Evolutionary conservation across 805 yeast species (phyloP).

Genomic region (Trichomonascus vanleenenianus): DNA sequence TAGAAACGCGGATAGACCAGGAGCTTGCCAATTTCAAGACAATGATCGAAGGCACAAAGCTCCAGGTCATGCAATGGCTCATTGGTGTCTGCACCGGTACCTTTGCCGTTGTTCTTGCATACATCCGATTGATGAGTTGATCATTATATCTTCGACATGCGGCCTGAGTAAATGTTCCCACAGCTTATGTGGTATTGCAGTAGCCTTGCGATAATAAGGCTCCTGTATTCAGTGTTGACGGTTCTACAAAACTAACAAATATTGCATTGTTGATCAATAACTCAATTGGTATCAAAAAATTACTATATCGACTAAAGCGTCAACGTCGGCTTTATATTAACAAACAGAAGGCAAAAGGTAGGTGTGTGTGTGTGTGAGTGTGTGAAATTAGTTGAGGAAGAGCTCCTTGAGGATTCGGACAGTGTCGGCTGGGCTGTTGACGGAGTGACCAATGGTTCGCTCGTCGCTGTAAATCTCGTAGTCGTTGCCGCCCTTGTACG

Average conservation of each 20-base stretch:
- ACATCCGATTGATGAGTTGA: conserved; percentile 52
- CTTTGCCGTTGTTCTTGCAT: conserved; percentile 86
- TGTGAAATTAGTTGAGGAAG: background rate
- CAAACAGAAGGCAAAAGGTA: no score
- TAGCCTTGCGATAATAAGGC: no score
- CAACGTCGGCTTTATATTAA: no score
- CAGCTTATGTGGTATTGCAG: no score
- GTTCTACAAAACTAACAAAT: no score
- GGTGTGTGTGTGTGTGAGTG: no score
- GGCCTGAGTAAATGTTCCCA: no score
- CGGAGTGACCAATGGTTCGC: conserved; percentile 96
- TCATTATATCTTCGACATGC: no score
- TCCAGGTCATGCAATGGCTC: conserved; percentile 97
- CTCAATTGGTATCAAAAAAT: background rate
- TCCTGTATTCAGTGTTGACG: no score
- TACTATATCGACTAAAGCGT: no score
- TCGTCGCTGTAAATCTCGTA: conserved; percentile 88
- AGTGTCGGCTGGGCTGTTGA: conserved; percentile 83
- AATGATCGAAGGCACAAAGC: conserved; percentile 90
- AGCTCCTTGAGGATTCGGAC: conserved; percentile 70
- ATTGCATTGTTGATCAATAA: background rate
- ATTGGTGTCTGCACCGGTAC: conserved; percentile 99
- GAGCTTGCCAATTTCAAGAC: conserved; percentile 91
- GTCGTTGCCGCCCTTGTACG: conserved; percentile 95
- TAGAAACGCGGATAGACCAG: conserved; percentile 90